Evolutionary conservation across 2,329 filamentous ascomycete genomes (phyloP), one percentile per base, ranked within the genome.

Genomic region (Sclerotinia subarctica): DNA sequence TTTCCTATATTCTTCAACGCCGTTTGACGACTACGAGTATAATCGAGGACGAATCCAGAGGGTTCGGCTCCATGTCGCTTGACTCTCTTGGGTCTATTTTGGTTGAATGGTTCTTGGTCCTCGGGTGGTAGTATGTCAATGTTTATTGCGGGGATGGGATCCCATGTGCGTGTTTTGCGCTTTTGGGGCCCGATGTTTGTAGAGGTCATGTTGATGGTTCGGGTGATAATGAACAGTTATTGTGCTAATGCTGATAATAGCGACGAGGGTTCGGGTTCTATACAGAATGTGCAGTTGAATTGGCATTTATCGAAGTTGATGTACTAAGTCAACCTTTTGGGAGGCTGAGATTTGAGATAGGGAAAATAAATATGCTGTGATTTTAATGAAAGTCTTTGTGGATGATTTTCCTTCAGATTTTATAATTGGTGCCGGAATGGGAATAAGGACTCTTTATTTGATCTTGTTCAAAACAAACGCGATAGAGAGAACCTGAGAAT

Each of bases 81-180:
- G 17, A 51, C 29, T 51, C 59, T 38, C 29, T 62, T 62, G 29
- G 59, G 59, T 38, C 59, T 19, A 5, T n/a, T 5, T 26, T 62
- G 59, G 26, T 62, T 62, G 13, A 29, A 15, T 5, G 38, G 17
- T 5, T 7, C 8, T 26, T 38, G 46, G 8, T 8, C 19, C 26
- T 24, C 46, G 5, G 13, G 29, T 10, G 59, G n/a, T 15, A 51
- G 19, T 5, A 13, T 5, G 35, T 62, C 59, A 10, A 62, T 13
- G 21, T 2, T 51, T 3, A 51, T n/a, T 6, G 59, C 32, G 8
- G 59, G 21, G 2, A 3, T 26, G 6, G 29, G 59, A 4, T 62
- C 46, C 59, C 59, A 62, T 7, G 59, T 7, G 0, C 46, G 46
- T 15, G 46, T 62, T 47, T 62, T 62, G 59, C 59, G 59, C 29